Percentiles rank a stretch among this genome's conserved stretches.
phyloP scores from a whole-genome alignment of 208 protist species.

The Wallacemonas collosoma region DNA sequence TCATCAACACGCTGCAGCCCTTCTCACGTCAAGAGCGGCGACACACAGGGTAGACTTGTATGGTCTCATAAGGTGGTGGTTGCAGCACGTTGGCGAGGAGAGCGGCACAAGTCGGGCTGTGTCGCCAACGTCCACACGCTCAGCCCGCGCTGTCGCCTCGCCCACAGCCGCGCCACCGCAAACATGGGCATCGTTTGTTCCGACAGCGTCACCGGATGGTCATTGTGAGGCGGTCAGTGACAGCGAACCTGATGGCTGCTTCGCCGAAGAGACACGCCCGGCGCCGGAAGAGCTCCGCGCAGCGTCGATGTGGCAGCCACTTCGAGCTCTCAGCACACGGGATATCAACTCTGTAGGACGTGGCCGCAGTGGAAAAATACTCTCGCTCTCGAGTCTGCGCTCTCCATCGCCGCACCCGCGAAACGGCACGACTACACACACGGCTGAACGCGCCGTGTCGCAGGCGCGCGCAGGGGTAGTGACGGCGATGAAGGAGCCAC shows the following conservation, averaged over 20 bases:
- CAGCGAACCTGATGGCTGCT: too few relatives aligned
- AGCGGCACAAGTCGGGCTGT: neutral
- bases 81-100: slow-evolving; percentile 9
- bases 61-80: slow-evolving; percentile 8
- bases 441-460: too few relatives aligned
- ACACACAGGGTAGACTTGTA: neutral
- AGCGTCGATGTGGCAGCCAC: neutral
- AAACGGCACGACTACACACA: too few relatives aligned
- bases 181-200: too few relatives aligned
- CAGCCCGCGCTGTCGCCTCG: too few relatives aligned
- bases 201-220: too few relatives aligned
- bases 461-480: too few relatives aligned
- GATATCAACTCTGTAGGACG: neutral
- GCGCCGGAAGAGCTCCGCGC: neutral
- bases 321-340: neutral
- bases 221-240: too few relatives aligned
- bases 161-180: too few relatives aligned
- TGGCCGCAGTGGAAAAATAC: neutral
- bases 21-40: neutral
- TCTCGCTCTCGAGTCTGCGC: slow-evolving; percentile 5
- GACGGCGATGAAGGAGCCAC: neutral
- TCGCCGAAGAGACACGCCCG: neutral
- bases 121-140: neutral
- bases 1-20: neutral
- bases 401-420: neutral